Evolutionary conservation across 2,329 filamentous ascomycete genomes (phyloP), one percentile per base, ranked within the genome.

Genomic region (Chrysoporthe austroafricana): DNA sequence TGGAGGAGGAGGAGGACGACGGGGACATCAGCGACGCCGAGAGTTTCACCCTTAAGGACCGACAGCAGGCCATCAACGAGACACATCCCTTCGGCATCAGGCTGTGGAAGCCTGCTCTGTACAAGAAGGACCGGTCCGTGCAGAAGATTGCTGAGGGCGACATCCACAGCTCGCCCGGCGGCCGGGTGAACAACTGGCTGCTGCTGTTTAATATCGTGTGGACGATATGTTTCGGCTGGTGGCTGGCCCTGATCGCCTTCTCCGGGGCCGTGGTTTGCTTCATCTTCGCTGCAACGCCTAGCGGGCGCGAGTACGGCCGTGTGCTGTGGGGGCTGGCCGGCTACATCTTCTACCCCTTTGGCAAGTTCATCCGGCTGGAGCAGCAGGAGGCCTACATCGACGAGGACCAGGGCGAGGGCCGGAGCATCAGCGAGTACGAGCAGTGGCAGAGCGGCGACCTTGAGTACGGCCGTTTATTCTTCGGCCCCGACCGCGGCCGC

Each of bases 61-160:
- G 96, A 66, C 96, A 99, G 80, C 90, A 97, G 77, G 96, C 96
- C 72, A 99, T 99, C 84, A 99, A 99, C 80, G 91, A 97, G 78
- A 99, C 96, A 0, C 96, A 99, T 83, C 96, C 96, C 0, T 99
- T 99, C 74, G 96, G 96, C 84, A 98, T 99, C 77, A 90, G 96
- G 77, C 93, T 99, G 71, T 99, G 96, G 96, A 99, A 99, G 79
- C 96, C 96, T 56, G 96, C 96, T 1, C 79, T 99, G 71, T 99
- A 99, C 86, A 99, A 99, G 81, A 99, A 99, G 79, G 90, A 91
- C 74, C 90, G 96, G 66, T 99, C 96, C 0, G 96, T 99, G 48
- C 94, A 98, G 78, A 96, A 96, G 79, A 97, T 90, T 59, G 96
- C 96, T 6, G 95, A 98, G 80, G 94, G 92, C 16, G 96, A 99